Conservation (phyloP, 495 filamentous ascomycete species). For the Neurospora sp. region DNA sequence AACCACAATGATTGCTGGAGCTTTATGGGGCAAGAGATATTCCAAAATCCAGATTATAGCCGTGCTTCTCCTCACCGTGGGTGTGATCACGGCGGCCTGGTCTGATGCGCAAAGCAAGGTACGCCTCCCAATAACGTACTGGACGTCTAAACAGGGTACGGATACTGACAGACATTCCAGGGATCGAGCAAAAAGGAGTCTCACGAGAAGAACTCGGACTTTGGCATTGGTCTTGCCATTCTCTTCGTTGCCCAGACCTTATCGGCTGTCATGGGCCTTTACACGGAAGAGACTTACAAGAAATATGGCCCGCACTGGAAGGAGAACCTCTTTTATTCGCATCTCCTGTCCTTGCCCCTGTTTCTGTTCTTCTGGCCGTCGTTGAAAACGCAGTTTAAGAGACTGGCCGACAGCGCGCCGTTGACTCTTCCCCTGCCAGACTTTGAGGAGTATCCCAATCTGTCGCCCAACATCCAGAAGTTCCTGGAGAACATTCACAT, state of each 20-base stretch:
- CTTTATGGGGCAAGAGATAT: constrained; percentile 74
- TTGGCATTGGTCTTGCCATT: constrained; percentile 70
- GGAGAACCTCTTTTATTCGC: constrained; percentile 92
- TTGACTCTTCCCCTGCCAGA: constrained; percentile 30
- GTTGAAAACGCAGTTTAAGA: constrained; percentile 39
- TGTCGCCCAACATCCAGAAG: constrained; percentile 19
- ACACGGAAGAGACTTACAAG: constrained; percentile 81
- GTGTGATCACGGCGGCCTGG: constrained; percentile 78
- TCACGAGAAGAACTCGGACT: constrained; percentile 24
- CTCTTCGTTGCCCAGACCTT: constrained; percentile 83
- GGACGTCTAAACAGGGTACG: constrained; percentile 1
- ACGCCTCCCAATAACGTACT: constrained; percentile 7
- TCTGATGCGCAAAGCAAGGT: constrained; percentile 81
- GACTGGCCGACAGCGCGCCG: constrained; percentile 38
- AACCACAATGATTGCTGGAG: constrained; percentile 82
- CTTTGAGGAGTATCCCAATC: constrained; percentile 16
- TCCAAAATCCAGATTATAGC: constrained; percentile 66
- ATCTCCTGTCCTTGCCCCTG: constrained; percentile 65
- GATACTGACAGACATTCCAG: constrained; percentile 13
- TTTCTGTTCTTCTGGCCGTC: constrained; percentile 47
- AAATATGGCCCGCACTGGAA: constrained; percentile 84
- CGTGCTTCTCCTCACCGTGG: constrained; percentile 72
- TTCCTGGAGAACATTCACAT: constrained; percentile 34
- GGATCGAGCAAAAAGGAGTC: constrained; percentile 19
- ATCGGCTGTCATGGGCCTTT: constrained; percentile 89